A percentile compares a stretch with the other conserved stretches of the same genome.
These are phyloP conservation scores for Salicornia ramosissima DNA, from an alignment of 148 eudicot species.

Conservation along the genomic window DNA sequence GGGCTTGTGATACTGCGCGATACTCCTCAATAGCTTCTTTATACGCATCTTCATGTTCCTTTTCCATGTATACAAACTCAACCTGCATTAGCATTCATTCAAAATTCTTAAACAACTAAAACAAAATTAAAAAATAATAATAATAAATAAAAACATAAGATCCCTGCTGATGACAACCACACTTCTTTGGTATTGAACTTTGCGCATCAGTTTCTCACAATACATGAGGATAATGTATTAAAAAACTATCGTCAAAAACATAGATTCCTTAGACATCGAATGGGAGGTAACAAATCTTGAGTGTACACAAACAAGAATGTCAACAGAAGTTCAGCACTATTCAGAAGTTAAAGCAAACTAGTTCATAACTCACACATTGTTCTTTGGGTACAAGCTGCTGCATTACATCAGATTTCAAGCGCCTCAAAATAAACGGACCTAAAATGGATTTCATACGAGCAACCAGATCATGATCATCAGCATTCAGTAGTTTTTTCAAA, in stretches of 20 bases:
- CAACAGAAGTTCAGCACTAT: background rate
- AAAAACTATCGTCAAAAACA: background rate
- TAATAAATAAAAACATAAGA: background rate
- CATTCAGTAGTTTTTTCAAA: conserved; percentile 73
- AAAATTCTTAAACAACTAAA: background rate
- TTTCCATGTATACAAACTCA: conserved; percentile 68
- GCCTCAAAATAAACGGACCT: conserved; percentile 93
- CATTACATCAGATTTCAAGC: conserved; percentile 95
- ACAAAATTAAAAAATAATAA: no score
- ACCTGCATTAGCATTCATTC: conserved; percentile 44
- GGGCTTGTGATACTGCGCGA: conserved; percentile 58
- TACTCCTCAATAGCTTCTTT: conserved; percentile 83
- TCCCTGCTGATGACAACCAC: background rate
- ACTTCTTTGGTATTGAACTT: background rate
- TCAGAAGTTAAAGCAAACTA: background rate
- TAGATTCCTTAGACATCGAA: background rate
- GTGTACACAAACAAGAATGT: conserved; percentile 2
- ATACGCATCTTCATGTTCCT: conserved; percentile 70
- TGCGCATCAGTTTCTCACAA: background rate
- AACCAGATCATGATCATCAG: conserved; percentile 66
- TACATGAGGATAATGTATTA: background rate
- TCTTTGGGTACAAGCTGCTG: conserved; percentile 86
- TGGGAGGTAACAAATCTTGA: background rate
- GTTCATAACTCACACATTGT: conserved; percentile 48
- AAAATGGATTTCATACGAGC: conserved; percentile 91